phyloP scores from a whole-genome alignment of 495 filamentous ascomycete species.

The Lepraria neglecta region DNA sequence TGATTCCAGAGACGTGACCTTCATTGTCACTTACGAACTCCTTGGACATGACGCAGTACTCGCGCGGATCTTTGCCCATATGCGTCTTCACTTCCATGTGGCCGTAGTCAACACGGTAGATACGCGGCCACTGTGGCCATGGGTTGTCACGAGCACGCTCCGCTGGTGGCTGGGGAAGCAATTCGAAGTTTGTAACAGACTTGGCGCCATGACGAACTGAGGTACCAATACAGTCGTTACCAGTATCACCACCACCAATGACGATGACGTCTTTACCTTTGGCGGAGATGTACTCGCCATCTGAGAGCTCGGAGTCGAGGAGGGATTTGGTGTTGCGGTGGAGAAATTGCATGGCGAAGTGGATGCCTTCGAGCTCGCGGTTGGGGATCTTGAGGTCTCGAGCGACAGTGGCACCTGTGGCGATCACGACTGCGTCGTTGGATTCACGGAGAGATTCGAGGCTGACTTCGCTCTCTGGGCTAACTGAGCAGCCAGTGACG shows the following conservation, averaged over 20 bases:
- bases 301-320: slow-evolving; percentile 82
- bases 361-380: slow-evolving; percentile 86
- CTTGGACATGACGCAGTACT: slow-evolving; percentile 98
- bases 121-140: slow-evolving; percentile 98
- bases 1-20: slow-evolving; percentile 92
- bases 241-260: slow-evolving; percentile 97
- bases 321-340: slow-evolving; percentile 98
- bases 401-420: slow-evolving; percentile 95
- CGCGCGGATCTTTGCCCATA: slow-evolving; percentile 93
- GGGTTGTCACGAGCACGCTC: slow-evolving; percentile 96
- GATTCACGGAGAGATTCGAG: slow-evolving; percentile 67
- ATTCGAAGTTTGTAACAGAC: slow-evolving; percentile 94
- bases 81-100: slow-evolving; percentile 96
- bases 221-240: slow-evolving; percentile 98
- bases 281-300: slow-evolving; percentile 89
- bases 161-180: slow-evolving; percentile 88
- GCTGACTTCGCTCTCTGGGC: slow-evolving; percentile 63
- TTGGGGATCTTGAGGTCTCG: slow-evolving; percentile 91
- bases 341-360: slow-evolving; percentile 98
- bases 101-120: slow-evolving; percentile 97
- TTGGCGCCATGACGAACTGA: slow-evolving; percentile 96
- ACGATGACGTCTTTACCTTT: slow-evolving; percentile 97
- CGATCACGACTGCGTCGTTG: slow-evolving; percentile 86
- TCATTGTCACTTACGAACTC: slow-evolving; percentile 92
- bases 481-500: slow-evolving; percentile 68